Conservation (phyloP, 1,284 basidiomycete genomes). For the Caloboletus inedulis region DNA sequence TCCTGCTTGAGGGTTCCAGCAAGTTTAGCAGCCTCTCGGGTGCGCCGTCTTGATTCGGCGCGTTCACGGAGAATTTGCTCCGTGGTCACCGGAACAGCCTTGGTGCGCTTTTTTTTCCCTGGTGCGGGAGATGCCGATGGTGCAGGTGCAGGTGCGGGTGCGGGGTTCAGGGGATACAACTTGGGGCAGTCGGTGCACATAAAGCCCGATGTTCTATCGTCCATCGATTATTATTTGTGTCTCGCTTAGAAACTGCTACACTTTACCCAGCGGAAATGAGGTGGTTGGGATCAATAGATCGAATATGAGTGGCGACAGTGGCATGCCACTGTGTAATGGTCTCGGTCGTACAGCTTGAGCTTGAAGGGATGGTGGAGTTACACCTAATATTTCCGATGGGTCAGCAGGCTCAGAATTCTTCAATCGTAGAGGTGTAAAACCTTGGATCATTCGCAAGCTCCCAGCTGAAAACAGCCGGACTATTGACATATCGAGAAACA, state of each 20-base stretch:
- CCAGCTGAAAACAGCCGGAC: conserved; percentile 54
- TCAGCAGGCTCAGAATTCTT: conserved; percentile 9
- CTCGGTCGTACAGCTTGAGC: conserved; percentile 43
- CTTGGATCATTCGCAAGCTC: conserved; percentile 65
- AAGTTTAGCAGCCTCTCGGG: conserved; percentile 29
- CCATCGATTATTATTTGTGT: neutral
- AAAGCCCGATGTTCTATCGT: conserved; percentile 52
- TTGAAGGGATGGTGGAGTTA: conserved; percentile 47
- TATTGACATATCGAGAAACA: conserved; percentile 52
- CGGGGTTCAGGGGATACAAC: conserved; percentile 40
- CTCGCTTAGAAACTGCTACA: neutral
- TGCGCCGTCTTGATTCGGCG: conserved; percentile 41
- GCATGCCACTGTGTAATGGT: conserved; percentile 58
- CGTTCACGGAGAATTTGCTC: conserved; percentile 45
- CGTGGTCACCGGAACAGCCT: conserved; percentile 41
- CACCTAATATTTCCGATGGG: conserved; percentile 39
- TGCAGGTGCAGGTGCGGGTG: conserved; percentile 36
- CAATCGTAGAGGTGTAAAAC: conserved; percentile 22
- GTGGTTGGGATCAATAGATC: conserved; percentile 57
- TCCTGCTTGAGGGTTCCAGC: conserved; percentile 31
- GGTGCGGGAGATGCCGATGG: conserved; percentile 39
- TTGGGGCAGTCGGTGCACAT: conserved; percentile 57
- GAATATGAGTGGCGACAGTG: conserved; percentile 44
- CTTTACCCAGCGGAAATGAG: conserved; percentile 58
- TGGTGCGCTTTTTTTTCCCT: conserved; percentile 35